phyloP scores from a whole-genome alignment of 2,329 filamentous ascomycete genomes.

The Colletotrichum gloeosporioides region DNA sequence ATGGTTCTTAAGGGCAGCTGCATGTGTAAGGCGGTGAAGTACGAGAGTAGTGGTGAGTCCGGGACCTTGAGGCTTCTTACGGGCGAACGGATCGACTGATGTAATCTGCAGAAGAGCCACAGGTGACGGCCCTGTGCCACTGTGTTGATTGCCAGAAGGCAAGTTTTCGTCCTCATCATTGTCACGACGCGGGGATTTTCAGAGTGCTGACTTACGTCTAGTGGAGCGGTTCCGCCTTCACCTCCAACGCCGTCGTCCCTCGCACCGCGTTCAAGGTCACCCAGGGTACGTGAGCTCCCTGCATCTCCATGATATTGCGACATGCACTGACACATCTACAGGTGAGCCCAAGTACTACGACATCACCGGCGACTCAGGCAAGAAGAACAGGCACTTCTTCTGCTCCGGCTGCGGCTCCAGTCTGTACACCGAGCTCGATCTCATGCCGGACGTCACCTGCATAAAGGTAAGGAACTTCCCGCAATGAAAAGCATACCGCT shows the following conservation, averaged over 20 bases:
- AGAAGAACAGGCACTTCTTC: conserved; percentile 62
- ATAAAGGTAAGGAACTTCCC: conserved; percentile 42
- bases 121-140: conserved; percentile 54
- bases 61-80: background rate
- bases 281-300: conserved; percentile 41
- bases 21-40: conserved; percentile 39
- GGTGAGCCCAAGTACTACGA: conserved; percentile 54
- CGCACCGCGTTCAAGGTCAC: conserved; percentile 51
- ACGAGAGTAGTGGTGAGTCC: conserved; percentile 36
- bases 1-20: conserved; percentile 34
- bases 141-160: conserved; percentile 62
- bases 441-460: conserved; percentile 55
- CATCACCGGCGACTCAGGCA: conserved; percentile 52
- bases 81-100: background rate
- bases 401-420: conserved; percentile 56
- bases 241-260: conserved; percentile 57
- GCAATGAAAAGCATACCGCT: rapidly evolving
- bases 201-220: conserved; percentile 19
- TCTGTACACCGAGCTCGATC: conserved; percentile 56
- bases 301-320: rapidly evolving
- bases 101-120: conserved; percentile 40
- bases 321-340: conserved; percentile 22
- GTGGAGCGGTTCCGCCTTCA: conserved; percentile 60
- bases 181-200: background rate
- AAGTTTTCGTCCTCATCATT: background rate